A percentile compares a stretch with the other conserved stretches of the same genome.
phyloP scores from a whole-genome alignment of 306 rosid genomes.

The Cucumis cinereus region DNA sequence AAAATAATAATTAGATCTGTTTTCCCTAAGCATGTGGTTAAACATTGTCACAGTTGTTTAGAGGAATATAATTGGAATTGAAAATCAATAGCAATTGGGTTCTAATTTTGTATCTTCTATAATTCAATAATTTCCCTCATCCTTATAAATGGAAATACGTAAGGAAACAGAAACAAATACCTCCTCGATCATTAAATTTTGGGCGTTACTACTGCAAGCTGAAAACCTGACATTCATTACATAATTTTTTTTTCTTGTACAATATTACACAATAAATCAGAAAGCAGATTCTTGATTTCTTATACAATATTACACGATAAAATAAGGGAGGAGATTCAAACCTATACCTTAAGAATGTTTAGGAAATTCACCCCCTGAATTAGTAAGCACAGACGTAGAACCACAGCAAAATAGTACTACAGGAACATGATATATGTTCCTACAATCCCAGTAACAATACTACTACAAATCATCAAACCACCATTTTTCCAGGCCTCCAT shows the following conservation, averaged over 20 bases:
- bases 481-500: neutral
- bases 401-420: neutral
- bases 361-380: neutral
- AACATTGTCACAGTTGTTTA: too few relatives aligned
- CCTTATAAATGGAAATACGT: neutral
- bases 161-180: neutral
- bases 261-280: neutral
- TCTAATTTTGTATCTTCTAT: too few relatives aligned
- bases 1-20: too few relatives aligned
- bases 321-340: neutral
- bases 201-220: neutral
- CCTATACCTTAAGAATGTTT: neutral
- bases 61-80: too few relatives aligned
- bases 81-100: too few relatives aligned
- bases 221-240: neutral
- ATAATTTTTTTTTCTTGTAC: neutral
- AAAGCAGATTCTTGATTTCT: neutral
- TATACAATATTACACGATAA: neutral
- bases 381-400: neutral
- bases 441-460: neutral
- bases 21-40: too few relatives aligned
- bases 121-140: neutral
- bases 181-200: neutral
- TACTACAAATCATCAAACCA: neutral
- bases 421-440: neutral